phyloP scores from a whole-genome alignment of 306 rosid species.

The Lathyrus oleraceus region DNA sequence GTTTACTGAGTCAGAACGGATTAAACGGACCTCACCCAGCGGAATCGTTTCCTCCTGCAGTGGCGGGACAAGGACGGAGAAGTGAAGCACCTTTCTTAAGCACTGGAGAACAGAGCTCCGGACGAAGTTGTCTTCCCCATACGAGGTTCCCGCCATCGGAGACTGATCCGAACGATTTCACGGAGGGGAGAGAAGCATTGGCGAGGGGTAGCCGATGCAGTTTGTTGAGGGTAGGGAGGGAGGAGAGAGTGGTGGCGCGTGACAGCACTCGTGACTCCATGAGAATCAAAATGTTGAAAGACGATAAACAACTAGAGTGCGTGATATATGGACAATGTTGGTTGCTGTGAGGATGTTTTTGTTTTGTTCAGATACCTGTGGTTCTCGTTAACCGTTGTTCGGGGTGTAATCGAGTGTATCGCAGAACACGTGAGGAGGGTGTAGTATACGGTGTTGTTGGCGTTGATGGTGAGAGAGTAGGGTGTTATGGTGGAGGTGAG shows the following conservation, averaged over 20 bases:
- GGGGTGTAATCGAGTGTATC: not conserved
- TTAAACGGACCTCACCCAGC: conserved; percentile 99
- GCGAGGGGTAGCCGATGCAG: conserved; percentile 39
- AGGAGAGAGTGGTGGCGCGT: conserved; percentile 64
- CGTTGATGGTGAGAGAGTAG: too few species aligned
- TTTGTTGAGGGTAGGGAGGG: conserved; percentile 53
- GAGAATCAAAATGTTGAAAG: not conserved
- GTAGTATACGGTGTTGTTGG: too few species aligned
- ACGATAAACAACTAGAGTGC: conserved; percentile 7
- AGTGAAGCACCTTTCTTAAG: conserved; percentile 41
- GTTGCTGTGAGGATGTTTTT: not conserved
- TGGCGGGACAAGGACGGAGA: conserved; percentile 54
- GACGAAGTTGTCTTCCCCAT: conserved; percentile 94
- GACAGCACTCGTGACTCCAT: conserved; percentile 96
- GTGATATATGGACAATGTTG: conserved; percentile 32
- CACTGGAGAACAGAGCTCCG: conserved; percentile 56
- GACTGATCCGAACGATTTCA: conserved; percentile 57
- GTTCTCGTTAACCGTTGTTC: conserved; percentile 36
- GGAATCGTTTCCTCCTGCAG: conserved; percentile 88
- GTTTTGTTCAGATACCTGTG: conserved; percentile 30
- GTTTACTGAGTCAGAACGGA: conserved; percentile 65
- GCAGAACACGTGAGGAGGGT: not conserved
- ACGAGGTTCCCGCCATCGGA: conserved; percentile 79
- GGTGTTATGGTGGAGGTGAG: too few species aligned
- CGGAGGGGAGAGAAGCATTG: conserved; percentile 40